These are phyloP conservation scores for Castanea crenata DNA, from an alignment of 306 rosid genomes.

Conservation along the genomic window DNA sequence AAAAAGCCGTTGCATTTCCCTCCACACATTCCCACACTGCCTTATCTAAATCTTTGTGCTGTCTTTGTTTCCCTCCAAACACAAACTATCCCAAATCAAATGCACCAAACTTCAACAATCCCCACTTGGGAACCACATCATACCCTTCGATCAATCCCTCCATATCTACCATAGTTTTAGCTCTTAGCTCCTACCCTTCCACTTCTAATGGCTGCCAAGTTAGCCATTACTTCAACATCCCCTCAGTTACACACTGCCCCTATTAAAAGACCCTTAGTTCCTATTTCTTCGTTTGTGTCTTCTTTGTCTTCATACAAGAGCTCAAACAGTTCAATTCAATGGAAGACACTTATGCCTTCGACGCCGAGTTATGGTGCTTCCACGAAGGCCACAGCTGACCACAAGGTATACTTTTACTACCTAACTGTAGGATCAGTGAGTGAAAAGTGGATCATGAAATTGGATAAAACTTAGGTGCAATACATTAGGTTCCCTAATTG, in stretches of 20 bases:
- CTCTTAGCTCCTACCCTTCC: not conserved
- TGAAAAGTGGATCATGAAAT: not conserved
- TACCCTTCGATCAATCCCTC: not conserved
- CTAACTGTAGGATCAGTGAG: not conserved
- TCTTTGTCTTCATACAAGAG: conserved; percentile 27
- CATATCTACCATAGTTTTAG: not conserved
- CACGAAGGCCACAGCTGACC: conserved; percentile 69
- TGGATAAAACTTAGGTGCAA: too few relatives aligned
- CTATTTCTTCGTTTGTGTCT: conserved; percentile 33
- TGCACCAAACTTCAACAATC: not conserved
- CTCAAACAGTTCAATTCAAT: conserved; percentile 46
- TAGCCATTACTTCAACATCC: conserved; percentile 45
- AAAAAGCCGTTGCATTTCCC: conserved; percentile 50
- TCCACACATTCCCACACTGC: conserved; percentile 55
- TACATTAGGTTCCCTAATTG: too few relatives aligned
- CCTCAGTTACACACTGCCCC: conserved; percentile 39
- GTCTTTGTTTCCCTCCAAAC: conserved; percentile 52
- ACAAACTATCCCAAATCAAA: not conserved
- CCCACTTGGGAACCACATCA: not conserved
- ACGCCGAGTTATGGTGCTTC: conserved; percentile 41
- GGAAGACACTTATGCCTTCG: conserved; percentile 45
- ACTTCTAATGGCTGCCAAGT: conserved; percentile 62
- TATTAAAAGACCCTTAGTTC: conserved; percentile 44
- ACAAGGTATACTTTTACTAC: conserved; percentile 48
- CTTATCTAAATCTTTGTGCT: conserved; percentile 47